These are phyloP conservation scores for Phaeoacremonium minimum DNA, from an alignment of 2,329 filamentous ascomycete species.

Conservation along the genomic window DNA sequence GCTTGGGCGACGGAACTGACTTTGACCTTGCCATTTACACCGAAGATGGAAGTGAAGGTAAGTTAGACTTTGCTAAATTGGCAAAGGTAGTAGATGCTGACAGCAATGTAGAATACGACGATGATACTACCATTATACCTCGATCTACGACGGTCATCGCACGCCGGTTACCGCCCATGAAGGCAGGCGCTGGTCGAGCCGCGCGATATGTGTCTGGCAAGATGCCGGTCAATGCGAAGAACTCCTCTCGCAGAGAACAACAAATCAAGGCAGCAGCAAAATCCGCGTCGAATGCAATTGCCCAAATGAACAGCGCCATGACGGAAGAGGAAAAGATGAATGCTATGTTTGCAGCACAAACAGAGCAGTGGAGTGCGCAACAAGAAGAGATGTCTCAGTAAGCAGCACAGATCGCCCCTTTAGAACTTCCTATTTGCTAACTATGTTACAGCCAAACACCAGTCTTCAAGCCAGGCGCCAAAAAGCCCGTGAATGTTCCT, in stretches of 20 bases:
- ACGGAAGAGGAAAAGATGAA: constrained; percentile 93
- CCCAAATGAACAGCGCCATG: constrained; percentile 70
- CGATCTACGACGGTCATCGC: constrained; percentile 92
- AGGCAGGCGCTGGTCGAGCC: constrained; percentile 83
- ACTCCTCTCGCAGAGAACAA: constrained; percentile 64
- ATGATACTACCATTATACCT: constrained; percentile 96
- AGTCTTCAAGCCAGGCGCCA: constrained; percentile 56
- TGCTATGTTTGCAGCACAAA: constrained; percentile 86
- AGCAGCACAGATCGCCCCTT: constrained; percentile 30
- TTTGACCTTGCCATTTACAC: constrained; percentile 94
- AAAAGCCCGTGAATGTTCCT: constrained; percentile 71
- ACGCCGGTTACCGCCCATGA: constrained; percentile 75
- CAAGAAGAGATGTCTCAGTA: constrained; percentile 89
- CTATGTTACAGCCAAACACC: constrained; percentile 50
- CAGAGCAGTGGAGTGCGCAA: constrained; percentile 87
- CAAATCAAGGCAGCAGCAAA: constrained; percentile 55
- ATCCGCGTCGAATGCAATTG: constrained; percentile 51
- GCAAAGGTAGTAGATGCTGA: constrained; percentile 9
- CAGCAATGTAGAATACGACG: constrained; percentile 74
- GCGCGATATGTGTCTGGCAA: constrained; percentile 95
- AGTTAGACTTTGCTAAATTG: constrained; percentile 25
- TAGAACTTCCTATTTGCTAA: no score
- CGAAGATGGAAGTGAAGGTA: constrained; percentile 87
- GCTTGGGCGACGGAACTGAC: constrained; percentile 90
- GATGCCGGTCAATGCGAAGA: constrained; percentile 86